These are phyloP conservation scores for Lantana camara DNA, from an alignment of 257 asterid species.

Conservation along the genomic window DNA sequence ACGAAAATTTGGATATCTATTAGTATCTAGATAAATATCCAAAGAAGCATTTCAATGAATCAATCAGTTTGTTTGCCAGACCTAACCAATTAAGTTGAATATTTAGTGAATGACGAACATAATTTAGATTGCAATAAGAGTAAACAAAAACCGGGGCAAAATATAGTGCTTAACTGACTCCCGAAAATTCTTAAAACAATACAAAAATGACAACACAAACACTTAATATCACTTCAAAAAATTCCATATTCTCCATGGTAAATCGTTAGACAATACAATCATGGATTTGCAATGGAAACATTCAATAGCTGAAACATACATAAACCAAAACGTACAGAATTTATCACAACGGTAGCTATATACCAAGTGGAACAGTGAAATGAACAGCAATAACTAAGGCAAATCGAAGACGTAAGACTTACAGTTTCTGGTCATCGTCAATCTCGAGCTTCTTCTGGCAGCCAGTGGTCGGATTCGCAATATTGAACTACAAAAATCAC, in stretches of 20 bases:
- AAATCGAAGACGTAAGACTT: slow-evolving; percentile 15
- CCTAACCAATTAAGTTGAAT: too few species aligned
- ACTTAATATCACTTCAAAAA: neutral
- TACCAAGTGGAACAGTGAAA: neutral
- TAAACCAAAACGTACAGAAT: neutral
- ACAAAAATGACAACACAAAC: neutral
- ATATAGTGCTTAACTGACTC: too few species aligned
- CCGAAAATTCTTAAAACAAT: too few species aligned
- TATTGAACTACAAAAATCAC: slow-evolving; percentile 44
- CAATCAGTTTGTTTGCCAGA: too few species aligned
- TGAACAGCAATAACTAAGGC: neutral
- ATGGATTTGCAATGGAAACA: neutral
- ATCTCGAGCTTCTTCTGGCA: slow-evolving; percentile 69
- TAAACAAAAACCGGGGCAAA: too few species aligned
- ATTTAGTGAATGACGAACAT: too few species aligned
- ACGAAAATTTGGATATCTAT: too few species aligned
- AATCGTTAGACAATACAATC: neutral
- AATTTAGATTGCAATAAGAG: too few species aligned
- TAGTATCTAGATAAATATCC: too few species aligned
- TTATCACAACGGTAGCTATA: neutral
- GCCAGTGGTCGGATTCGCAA: slow-evolving; percentile 55
- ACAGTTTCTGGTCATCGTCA: slow-evolving; percentile 60
- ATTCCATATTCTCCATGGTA: neutral
- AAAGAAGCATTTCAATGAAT: too few species aligned
- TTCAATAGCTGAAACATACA: neutral